Percentiles rank a stretch among this genome's conserved stretches.
These are phyloP conservation scores for Moelleriella libera DNA, from an alignment of 2,329 filamentous ascomycete species.

Conservation along the genomic window DNA sequence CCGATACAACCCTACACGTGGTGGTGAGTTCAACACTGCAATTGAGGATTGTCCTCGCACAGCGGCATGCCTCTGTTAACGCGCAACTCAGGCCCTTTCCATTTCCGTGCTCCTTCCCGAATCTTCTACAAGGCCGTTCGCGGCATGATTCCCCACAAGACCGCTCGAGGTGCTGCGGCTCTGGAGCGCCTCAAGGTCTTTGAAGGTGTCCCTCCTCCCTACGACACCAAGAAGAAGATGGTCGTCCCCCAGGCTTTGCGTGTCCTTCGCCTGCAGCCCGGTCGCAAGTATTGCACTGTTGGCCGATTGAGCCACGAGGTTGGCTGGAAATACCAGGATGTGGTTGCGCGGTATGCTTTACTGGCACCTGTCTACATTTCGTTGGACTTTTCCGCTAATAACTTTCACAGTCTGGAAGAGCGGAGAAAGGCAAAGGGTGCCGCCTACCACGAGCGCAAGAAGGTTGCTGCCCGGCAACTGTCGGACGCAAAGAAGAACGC, in stretches of 20 bases:
- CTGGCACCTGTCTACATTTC: not conserved
- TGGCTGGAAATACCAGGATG: conserved; percentile 99
- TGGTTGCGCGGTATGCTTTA: conserved; percentile 82
- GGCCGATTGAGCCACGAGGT: conserved; percentile 97
- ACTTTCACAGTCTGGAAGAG: conserved; percentile 72
- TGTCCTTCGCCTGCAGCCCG: conserved; percentile 92
- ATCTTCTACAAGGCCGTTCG: conserved; percentile 99
- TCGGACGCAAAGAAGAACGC: conserved; percentile 87
- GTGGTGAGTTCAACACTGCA: conserved; percentile 49
- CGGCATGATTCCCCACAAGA: conserved; percentile 99
- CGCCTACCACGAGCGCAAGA: conserved; percentile 99
- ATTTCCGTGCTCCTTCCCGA: conserved; percentile 97
- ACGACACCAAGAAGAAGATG: conserved; percentile 99
- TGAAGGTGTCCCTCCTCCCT: conserved; percentile 96
- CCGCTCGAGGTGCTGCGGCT: conserved; percentile 87
- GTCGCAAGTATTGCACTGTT: conserved; percentile 99
- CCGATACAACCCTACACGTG: conserved; percentile 97
- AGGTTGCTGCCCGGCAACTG: conserved; percentile 81
- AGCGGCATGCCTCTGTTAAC: conserved; percentile 7
- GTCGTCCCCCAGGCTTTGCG: conserved; percentile 97
- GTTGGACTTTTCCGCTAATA: conserved; percentile 6
- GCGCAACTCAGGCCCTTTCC: conserved; percentile 68
- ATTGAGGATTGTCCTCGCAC: not conserved
- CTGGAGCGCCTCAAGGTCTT: conserved; percentile 99
- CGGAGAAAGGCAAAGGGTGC: conserved; percentile 98